phyloP scores from a whole-genome alignment of 345 rosid species.

The Erysimum cheiranthoides region DNA sequence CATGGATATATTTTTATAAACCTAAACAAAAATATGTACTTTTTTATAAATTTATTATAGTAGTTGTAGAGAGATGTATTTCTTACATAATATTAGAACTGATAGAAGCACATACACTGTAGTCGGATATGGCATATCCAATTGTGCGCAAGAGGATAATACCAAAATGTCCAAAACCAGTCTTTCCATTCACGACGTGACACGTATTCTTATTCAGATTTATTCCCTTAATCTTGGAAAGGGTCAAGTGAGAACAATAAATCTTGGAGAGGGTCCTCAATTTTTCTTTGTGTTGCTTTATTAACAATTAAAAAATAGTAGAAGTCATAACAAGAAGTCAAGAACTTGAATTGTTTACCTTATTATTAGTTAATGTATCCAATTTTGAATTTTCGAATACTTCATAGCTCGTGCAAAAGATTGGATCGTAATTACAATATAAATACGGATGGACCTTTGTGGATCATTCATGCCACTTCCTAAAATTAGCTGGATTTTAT shows the following conservation, averaged over 20 bases:
- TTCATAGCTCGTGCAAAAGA: neutral
- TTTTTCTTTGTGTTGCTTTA: neutral
- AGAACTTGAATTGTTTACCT: constrained; percentile 13
- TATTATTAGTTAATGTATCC: neutral
- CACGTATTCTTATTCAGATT: neutral
- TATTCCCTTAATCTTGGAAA: constrained; percentile 4
- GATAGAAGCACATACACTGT: neutral
- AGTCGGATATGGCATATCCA: constrained; percentile 30
- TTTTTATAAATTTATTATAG: too few species aligned
- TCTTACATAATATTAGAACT: too few species aligned
- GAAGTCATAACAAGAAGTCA: neutral
- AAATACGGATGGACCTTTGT: neutral
- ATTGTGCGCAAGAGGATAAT: constrained; percentile 6
- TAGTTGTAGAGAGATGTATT: too few species aligned
- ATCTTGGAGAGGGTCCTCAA: neutral
- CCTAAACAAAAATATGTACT: too few species aligned
- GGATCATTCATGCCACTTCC: constrained; percentile 15
- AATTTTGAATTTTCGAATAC: too few species aligned
- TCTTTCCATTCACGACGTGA: neutral
- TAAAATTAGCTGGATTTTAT: neutral
- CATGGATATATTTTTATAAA: too few species aligned
- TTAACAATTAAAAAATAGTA: neutral
- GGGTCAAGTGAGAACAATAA: neutral
- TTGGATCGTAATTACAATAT: neutral
- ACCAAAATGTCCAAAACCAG: neutral